Base-by-base conservation (phyloP, 2,329 filamentous ascomycete species). In the Calonectria hawksworthii region DNA sequence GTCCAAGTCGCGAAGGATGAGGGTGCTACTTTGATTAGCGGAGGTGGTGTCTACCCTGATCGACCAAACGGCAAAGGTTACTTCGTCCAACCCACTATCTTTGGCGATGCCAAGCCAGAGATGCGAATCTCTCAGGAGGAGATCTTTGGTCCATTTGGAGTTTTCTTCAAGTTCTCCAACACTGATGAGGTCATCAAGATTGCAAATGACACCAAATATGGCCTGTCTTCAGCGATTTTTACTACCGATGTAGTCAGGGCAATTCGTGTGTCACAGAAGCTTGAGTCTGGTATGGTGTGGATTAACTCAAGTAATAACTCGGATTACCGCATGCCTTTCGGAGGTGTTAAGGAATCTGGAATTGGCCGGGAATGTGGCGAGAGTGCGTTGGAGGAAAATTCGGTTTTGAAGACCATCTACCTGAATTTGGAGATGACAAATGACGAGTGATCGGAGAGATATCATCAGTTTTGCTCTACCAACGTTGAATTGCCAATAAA, bases 1-100 rank as follows among this genome's bases (percentile, higher is more conserved):
- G 91, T 94, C 56, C 89, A 94, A 71, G 80, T 87, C 44, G 93
- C 92, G 9, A 93, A 93, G 82, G 87, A 87, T 9, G 90, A 92
- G 78, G 93, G 92, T 23, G 91, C 92, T 0, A 91, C 86, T 1
- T 86, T 94, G 2, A 85, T 88, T 21, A 85, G 84, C 18, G 84
- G 84, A 9, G 81, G 82, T 0, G 75, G 61, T 14, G 26, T 32
- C 13, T 30, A 16, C 21, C 23, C 36, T 8, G 23, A 47, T 23
- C 79, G 76, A 34, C 67, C 80, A 11, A 76, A 79, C 0, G 76
- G 75, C 38, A 77, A 81, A 50, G 82, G 82, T 0, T 82, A 80
- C 30, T 83, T 79, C 59, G 73, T 83, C 9, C 61, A 78, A 7
- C 81, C 81, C 7, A 82, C 81, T 0, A 76, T 83, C n/a, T 82